Evolutionary conservation across 1,284 basidiomycete genomes (phyloP).

Genomic region (Tilletia setariae): DNA sequence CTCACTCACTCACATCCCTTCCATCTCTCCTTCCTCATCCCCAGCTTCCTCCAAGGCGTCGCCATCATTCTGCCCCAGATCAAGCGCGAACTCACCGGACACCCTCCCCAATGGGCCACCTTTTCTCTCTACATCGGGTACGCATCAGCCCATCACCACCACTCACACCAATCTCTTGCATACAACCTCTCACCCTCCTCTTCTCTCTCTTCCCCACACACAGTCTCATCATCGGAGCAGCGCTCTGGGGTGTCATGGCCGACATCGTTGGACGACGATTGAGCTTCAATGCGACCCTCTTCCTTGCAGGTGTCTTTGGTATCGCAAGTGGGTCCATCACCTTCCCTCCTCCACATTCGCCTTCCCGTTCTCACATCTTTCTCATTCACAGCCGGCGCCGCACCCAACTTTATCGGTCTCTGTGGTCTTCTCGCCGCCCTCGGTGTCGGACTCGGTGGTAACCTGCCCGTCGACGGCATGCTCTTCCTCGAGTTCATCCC

Average conservation of each 20-base stretch:
- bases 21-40: slow-evolving; percentile 13
- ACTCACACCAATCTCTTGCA: too few species aligned
- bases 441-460: slow-evolving; percentile 51
- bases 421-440: slow-evolving; percentile 46
- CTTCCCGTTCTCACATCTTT: slow-evolving; percentile 47
- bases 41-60: slow-evolving; percentile 51
- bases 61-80: slow-evolving; percentile 50
- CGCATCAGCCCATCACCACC: not conserved
- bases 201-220: not conserved
- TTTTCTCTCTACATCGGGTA: slow-evolving; percentile 22
- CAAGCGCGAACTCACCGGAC: slow-evolving; percentile 42
- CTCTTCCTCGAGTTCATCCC: slow-evolving; percentile 52
- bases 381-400: slow-evolving; percentile 45
- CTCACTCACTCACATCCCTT: not conserved
- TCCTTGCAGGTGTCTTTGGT: slow-evolving; percentile 51
- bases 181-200: not conserved
- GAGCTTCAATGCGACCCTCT: slow-evolving; percentile 52
- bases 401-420: slow-evolving; percentile 45
- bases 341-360: slow-evolving; percentile 32
- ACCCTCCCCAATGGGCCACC: slow-evolving; percentile 42
- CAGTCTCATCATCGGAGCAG: slow-evolving; percentile 49
- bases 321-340: slow-evolving; percentile 25
- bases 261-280: slow-evolving; percentile 51
- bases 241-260: slow-evolving; percentile 50
- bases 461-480: slow-evolving; percentile 53